phyloP scores from a whole-genome alignment of 1,284 basidiomycete species.

The Trichosporon sp. region DNA sequence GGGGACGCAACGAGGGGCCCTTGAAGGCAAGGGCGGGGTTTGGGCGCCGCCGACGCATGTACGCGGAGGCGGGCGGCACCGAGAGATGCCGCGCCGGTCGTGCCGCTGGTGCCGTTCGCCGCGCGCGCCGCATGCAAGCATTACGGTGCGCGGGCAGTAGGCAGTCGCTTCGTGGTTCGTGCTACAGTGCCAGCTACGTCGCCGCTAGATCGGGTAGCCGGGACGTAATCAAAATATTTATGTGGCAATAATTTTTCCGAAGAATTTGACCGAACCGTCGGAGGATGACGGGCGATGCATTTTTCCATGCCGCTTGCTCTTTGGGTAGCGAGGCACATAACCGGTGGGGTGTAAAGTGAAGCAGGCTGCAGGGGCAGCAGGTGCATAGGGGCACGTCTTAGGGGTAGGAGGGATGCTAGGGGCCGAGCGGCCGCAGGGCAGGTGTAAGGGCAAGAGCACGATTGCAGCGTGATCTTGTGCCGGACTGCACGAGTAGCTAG shows the following conservation, averaged over 20 bases:
- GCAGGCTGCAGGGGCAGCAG: neutral
- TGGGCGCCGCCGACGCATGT: too few species aligned
- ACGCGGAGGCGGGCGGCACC: too few species aligned
- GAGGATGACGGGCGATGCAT: conserved; percentile 11
- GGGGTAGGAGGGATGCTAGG: neutral
- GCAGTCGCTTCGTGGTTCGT: too few species aligned
- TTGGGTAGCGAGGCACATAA: conserved; percentile 1
- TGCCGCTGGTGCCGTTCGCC: too few species aligned
- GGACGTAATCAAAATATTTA: neutral
- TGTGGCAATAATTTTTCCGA: conserved; percentile 17
- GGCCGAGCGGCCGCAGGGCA: conserved; percentile 11
- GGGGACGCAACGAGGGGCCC: too few species aligned
- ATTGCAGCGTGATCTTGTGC: neutral
- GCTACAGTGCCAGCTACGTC: too few species aligned
- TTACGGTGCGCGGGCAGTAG: too few species aligned
- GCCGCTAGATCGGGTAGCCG: neutral
- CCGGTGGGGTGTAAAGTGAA: neutral
- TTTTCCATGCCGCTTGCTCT: neutral
- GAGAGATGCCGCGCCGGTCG: too few species aligned
- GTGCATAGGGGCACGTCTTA: neutral
- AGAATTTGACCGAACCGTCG: conserved; percentile 20
- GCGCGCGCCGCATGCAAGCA: too few species aligned
- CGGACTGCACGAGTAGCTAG: neutral
- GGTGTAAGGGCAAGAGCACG: neutral
- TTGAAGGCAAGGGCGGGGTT: too few species aligned